These are phyloP conservation scores for Sphaerobolus stellatus DNA, from an alignment of 1,284 basidiomycete genomes.

Conservation along the genomic window DNA sequence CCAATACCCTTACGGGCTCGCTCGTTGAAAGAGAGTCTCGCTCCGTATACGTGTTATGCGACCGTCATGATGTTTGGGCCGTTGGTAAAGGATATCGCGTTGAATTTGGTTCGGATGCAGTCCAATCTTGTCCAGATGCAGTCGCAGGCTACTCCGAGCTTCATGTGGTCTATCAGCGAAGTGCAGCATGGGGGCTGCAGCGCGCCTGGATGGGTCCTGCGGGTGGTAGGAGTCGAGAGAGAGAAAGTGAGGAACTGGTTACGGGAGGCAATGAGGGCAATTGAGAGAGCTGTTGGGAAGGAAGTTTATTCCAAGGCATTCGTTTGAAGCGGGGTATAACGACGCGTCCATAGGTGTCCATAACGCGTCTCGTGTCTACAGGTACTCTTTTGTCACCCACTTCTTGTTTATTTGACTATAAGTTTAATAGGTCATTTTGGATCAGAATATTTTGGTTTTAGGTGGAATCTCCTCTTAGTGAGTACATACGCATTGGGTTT, in stretches of 20 bases:
- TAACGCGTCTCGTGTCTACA: too few relatives aligned
- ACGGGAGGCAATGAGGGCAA: conserved; percentile 42
- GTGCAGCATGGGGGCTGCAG: too few relatives aligned
- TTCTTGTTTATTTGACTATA: too few relatives aligned
- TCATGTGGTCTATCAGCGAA: conserved; percentile 78
- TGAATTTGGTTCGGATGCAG: conserved; percentile 50
- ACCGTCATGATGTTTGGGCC: conserved; percentile 77
- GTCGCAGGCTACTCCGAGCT: conserved; percentile 45
- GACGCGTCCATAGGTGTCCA: too few relatives aligned
- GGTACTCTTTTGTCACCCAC: too few relatives aligned
- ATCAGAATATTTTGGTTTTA: too few relatives aligned
- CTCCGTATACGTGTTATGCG: conserved; percentile 84
- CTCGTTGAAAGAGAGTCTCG: conserved; percentile 59
- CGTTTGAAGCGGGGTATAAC: conserved; percentile 40
- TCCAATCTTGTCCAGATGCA: conserved; percentile 62
- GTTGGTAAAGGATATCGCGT: conserved; percentile 44
- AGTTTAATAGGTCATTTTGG: too few relatives aligned
- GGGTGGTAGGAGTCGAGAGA: conserved; percentile 71
- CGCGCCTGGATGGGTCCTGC: conserved; percentile 64
- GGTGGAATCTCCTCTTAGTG: too few relatives aligned
- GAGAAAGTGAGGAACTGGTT: conserved; percentile 76
- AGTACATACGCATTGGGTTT: too few relatives aligned
- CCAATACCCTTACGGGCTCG: conserved; percentile 35
- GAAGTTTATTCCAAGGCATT: conserved; percentile 69
- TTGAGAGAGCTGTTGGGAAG: conserved; percentile 57